These are phyloP conservation scores for Euphrasia arctica DNA, from an alignment of 305 asterid species.

Conservation along the genomic window DNA sequence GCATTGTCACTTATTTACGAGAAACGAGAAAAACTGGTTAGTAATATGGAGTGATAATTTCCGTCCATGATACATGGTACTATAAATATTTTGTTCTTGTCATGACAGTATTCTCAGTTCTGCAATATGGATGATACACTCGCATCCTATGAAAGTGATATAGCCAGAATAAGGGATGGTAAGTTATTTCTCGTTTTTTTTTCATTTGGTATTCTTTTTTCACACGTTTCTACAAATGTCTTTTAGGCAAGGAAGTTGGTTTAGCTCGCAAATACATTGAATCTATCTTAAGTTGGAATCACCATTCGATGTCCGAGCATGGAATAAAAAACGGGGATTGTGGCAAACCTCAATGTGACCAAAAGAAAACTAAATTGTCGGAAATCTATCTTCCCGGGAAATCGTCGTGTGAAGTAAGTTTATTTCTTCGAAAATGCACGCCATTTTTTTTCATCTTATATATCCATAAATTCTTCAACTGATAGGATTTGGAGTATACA, in stretches of 20 bases:
- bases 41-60: constrained; percentile 8
- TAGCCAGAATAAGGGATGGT: constrained; percentile 39
- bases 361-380: constrained; percentile 22
- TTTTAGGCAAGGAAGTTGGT: constrained; percentile 35
- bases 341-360: constrained; percentile 6
- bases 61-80: constrained; percentile 7
- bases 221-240: not conserved
- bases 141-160: constrained; percentile 31
- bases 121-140: constrained; percentile 35
- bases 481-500: constrained; percentile 46
- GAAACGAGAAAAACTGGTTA: constrained; percentile 34
- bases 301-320: constrained; percentile 16
- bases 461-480: not conserved
- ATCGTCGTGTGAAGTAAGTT: constrained; percentile 50
- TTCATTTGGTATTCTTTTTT: no score
- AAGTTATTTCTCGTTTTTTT: not conserved
- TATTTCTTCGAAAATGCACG: constrained; percentile 15
- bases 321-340: not conserved
- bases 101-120: constrained; percentile 33
- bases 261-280: constrained; percentile 34
- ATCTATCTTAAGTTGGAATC: constrained; percentile 25
- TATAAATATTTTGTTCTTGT: constrained; percentile 5
- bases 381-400: constrained; percentile 35
- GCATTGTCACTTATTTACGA: constrained; percentile 34
- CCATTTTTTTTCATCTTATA: not conserved